A percentile compares a stretch with the other conserved stretches of the same genome.
These are phyloP conservation scores for Spergularia azorica DNA, from an alignment of 179 eudicot genomes.

Conservation along the genomic window DNA sequence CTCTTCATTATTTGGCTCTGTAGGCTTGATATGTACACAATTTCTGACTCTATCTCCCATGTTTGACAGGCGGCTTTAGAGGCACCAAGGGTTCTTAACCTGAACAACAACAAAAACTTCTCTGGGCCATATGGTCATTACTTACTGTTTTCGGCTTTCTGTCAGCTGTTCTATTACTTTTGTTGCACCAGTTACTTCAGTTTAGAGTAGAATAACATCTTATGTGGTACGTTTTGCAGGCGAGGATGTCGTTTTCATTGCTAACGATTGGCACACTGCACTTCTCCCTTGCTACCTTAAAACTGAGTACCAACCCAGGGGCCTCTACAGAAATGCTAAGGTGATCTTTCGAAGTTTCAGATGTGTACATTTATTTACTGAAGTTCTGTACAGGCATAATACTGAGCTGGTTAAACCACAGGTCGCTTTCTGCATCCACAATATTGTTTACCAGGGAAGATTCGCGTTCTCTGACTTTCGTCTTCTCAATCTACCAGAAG, in stretches of 20 bases:
- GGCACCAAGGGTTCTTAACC: constrained; percentile 81
- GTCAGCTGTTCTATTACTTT: background rate
- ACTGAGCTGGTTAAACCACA: constrained; percentile 21
- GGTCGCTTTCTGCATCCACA: constrained; percentile 98
- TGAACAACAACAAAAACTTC: constrained; percentile 54
- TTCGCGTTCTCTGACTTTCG: constrained; percentile 60
- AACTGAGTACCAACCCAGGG: constrained; percentile 60
- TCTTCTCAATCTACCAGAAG: constrained; percentile 74
- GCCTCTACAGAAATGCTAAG: constrained; percentile 70
- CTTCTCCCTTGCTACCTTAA: constrained; percentile 84
- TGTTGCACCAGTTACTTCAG: background rate
- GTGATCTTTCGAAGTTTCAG: constrained; percentile 25
- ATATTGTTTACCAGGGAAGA: constrained; percentile 94
- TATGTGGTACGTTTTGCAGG: constrained; percentile 41
- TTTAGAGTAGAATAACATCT: background rate
- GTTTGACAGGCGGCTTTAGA: constrained; percentile 81
- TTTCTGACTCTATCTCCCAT: constrained; percentile 1
- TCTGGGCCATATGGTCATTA: constrained; percentile 82
- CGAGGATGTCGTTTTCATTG: constrained; percentile 79
- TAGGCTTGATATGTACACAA: background rate
- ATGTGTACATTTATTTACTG: background rate
- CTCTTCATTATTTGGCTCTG: background rate
- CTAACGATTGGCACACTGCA: constrained; percentile 96
- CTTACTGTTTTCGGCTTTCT: background rate
- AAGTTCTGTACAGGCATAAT: background rate